These are phyloP conservation scores for Candida pseudocylindracea DNA, from an alignment of 1,139 yeast genomes.

Conservation along the genomic window DNA sequence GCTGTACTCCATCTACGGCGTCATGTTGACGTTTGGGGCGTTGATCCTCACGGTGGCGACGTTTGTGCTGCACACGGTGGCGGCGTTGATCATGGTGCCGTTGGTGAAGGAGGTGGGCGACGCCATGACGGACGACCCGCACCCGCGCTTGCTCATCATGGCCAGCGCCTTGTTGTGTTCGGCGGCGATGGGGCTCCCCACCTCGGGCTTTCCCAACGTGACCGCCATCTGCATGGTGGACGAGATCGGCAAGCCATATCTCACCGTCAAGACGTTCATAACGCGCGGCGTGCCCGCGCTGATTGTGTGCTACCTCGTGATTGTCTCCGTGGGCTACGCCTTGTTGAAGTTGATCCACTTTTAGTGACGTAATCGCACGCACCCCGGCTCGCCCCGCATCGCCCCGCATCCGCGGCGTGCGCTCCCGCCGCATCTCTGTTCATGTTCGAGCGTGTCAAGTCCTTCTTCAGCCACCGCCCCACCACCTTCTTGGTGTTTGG, in stretches of 20 bases:
- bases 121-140: conserved; percentile 21
- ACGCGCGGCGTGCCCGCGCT: conserved; percentile 55
- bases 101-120: conserved; percentile 49
- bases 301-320: conserved; percentile 27
- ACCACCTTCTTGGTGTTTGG: conserved; percentile 53
- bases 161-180: conserved; percentile 47
- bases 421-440: no score
- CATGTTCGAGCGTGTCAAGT: conserved; percentile 4
- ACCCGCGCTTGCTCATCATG: conserved; percentile 41
- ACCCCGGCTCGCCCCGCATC: no score
- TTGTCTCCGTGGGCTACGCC: conserved; percentile 45
- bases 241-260: conserved; percentile 43
- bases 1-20: conserved; percentile 33
- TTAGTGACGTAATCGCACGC: conserved; percentile 3
- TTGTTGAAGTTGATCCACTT: conserved; percentile 30
- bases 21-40: conserved; percentile 42
- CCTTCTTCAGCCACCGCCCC: conserved; percentile 23
- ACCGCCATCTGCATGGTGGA: conserved; percentile 66
- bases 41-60: conserved; percentile 48
- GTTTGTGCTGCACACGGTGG: conserved; percentile 58
- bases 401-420: no score
- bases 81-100: conserved; percentile 53
- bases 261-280: conserved; percentile 41
- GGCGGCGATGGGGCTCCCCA: conserved; percentile 61
- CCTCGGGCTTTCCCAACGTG: conserved; percentile 60